Evolutionary conservation across 306 rosid genomes (phyloP).

Genomic region (Dryas octopetala): DNA sequence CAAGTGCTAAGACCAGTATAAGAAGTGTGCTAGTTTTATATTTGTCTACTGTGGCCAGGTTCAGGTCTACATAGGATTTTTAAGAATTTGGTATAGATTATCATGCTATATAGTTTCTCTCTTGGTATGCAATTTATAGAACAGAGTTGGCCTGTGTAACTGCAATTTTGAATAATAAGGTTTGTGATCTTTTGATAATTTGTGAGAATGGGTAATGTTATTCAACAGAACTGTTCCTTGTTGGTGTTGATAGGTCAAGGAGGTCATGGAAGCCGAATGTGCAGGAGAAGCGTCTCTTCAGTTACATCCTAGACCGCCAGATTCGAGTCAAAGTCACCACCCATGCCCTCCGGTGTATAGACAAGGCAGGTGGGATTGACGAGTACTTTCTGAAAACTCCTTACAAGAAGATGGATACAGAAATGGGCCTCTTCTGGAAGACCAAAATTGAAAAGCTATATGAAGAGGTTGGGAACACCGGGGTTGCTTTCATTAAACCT

Average conservation of each 20-base stretch:
- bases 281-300: conserved; percentile 90
- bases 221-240: conserved; percentile 12
- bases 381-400: conserved; percentile 94
- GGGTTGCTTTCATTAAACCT: conserved; percentile 62
- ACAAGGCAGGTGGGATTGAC: conserved; percentile 94
- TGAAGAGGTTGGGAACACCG: conserved; percentile 68
- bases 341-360: conserved; percentile 87
- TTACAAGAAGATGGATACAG: conserved; percentile 89
- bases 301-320: conserved; percentile 83
- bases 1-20: neutral
- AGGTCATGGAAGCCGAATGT: conserved; percentile 95
- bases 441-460: conserved; percentile 76
- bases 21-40: neutral
- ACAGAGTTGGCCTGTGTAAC: neutral
- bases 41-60: neutral
- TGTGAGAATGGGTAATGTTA: neutral
- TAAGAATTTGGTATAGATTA: neutral
- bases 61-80: neutral
- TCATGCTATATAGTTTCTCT: neutral
- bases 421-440: conserved; percentile 88
- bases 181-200: conserved; percentile 14
- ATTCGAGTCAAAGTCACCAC: conserved; percentile 86
- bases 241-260: conserved; percentile 56
- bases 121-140: neutral
- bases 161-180: conserved; percentile 12